Base-by-base conservation (phyloP, 768 basidiomycete species). In the Mycena olivaceomarginata region DNA sequence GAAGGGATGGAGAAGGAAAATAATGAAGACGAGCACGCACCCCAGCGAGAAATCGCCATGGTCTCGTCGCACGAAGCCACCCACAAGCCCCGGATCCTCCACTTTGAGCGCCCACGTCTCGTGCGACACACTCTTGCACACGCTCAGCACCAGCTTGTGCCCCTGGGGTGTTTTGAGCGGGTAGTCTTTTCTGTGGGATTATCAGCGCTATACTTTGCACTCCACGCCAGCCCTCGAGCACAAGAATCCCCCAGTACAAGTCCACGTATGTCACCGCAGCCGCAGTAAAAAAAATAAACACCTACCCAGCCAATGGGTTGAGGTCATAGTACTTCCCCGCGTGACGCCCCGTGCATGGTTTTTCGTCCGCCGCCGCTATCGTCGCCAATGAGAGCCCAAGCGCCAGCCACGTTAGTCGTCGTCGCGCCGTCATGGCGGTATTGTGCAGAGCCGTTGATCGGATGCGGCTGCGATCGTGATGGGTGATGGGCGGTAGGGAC, bases 21-120 rank as follows among this genome's bases (percentile, higher is more conserved):
- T 82, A 13, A 22, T 40, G 41, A 8, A 40, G 3, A 20, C 5
- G 46, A 18, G 43, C 20, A 84, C 89, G 74, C 79, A 94, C 95
- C 95, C 95, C 46, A 96, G 89, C 9, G 92, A 91, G 84, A 96
- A 93, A 83, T 95, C 93, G 0, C 93, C 91, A 74, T 91, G 94
- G 63, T 85, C 91, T 65, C 88, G 88, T 53, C 91, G 90, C 51
- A 93, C 89, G 75, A 94, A 90, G 1, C 90, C 95, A 6, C 88
- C 95, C 22, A 96, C 89, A 4, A 51, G 53, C 6, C 31, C 72
- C 5, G 75, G 75, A 56, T 93, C 88, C 20, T 86, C 87, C 18
- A 88, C 83, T 51, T 91, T 89, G 10, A 91, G 82, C 39, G 91
- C 89, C 90, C 92, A 95, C 0, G 90, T 84, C 31, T 96, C 94